Percentiles rank a stretch among this genome's conserved stretches.
Evolutionary conservation across 2,329 filamentous ascomycete species (phyloP).

Genomic region (Akanthomyces lecanii): DNA sequence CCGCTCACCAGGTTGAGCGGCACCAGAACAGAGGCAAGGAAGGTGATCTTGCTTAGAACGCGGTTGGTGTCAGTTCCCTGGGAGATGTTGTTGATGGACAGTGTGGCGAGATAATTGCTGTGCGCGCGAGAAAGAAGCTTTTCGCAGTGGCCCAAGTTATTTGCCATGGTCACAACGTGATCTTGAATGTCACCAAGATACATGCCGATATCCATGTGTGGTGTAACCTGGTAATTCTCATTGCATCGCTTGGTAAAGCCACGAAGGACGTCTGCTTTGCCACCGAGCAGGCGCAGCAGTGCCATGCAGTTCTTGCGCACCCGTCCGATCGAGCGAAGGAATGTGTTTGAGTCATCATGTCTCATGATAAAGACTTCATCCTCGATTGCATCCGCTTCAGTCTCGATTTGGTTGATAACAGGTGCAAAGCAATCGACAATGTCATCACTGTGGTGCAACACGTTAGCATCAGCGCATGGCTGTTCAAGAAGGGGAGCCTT

Average conservation of each 20-base stretch:
- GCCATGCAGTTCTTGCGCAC: slow-evolving; percentile 94
- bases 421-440: slow-evolving; percentile 96
- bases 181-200: slow-evolving; percentile 98
- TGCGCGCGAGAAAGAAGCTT: slow-evolving; percentile 95
- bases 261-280: slow-evolving; percentile 97
- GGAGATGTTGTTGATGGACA: slow-evolving; percentile 85
- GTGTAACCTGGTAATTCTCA: slow-evolving; percentile 91
- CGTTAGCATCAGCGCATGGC: slow-evolving; percentile 23
- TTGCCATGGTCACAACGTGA: slow-evolving; percentile 99
- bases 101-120: slow-evolving; percentile 92
- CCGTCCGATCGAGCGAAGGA: slow-evolving; percentile 82
- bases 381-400: slow-evolving; percentile 87
- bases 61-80: slow-evolving; percentile 86
- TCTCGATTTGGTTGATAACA: slow-evolving; percentile 79
- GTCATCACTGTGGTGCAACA: slow-evolving; percentile 62
- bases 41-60: slow-evolving; percentile 89
- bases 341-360: slow-evolving; percentile 81
- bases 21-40: slow-evolving; percentile 91
- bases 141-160: slow-evolving; percentile 90
- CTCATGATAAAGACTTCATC: slow-evolving; percentile 92
- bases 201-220: slow-evolving; percentile 91
- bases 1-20: slow-evolving; percentile 90
- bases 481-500: slow-evolving; percentile 34
- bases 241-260: slow-evolving; percentile 99
- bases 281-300: slow-evolving; percentile 85